A percentile compares a stretch with the other conserved stretches of the same genome.
phyloP scores from a whole-genome alignment of 192 early-diverging fungal species.

The Coemansia sp. region DNA sequence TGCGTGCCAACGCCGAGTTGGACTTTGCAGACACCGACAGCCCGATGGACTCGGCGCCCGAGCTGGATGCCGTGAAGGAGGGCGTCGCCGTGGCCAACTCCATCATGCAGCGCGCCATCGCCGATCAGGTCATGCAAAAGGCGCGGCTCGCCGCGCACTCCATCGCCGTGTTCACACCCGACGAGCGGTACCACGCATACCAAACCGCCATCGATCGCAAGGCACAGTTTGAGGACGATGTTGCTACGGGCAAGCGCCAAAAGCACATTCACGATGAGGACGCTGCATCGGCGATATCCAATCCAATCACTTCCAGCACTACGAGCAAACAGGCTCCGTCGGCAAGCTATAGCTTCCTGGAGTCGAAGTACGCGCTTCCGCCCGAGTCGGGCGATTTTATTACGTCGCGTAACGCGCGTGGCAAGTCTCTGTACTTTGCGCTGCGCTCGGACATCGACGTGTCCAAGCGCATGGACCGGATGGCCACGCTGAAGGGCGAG shows the following conservation, averaged over 20 bases:
- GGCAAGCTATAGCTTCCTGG: not conserved
- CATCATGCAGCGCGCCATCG: not conserved
- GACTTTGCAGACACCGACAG: not conserved
- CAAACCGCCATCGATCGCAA: constrained; percentile 18
- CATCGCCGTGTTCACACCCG: constrained; percentile 18
- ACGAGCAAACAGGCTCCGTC: not conserved
- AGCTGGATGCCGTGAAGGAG: constrained; percentile 46
- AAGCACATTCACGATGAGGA: not conserved
- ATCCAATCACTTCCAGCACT: not conserved
- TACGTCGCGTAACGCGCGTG: constrained; percentile 22
- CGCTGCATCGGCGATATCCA: not conserved
- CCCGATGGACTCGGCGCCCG: not conserved
- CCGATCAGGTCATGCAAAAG: not conserved
- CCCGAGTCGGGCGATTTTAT: constrained; percentile 46
- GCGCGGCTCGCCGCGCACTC: not conserved
- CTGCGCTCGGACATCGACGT: constrained; percentile 15
- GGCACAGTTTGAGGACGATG: constrained; percentile 2
- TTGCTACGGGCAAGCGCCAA: constrained; percentile 15
- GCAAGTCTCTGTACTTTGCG: constrained; percentile 34
- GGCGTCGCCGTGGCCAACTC: constrained; percentile 16
- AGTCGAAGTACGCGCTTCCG: constrained; percentile 27
- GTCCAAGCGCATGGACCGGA: constrained; percentile 14
- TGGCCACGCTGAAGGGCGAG: constrained; percentile 1
- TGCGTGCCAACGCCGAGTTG: constrained; percentile 1
- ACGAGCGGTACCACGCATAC: constrained; percentile 31